These are phyloP conservation scores for Neurospora sp. DNA, from an alignment of 495 filamentous ascomycete genomes.

Conservation along the genomic window DNA sequence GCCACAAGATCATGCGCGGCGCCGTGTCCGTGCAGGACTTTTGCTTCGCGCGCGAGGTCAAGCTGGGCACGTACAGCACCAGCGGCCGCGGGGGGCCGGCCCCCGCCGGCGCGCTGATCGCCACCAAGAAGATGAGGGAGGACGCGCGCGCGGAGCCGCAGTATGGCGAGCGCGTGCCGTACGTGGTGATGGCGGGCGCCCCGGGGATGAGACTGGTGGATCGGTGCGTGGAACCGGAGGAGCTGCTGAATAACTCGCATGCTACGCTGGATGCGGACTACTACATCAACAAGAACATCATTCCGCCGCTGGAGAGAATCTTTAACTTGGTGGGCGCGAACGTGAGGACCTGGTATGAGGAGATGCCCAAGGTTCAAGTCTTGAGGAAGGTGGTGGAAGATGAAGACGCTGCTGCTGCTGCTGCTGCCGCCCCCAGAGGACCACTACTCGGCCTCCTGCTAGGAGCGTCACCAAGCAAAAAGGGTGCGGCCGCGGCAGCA, in stretches of 20 bases:
- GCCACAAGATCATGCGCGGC: conserved; percentile 85
- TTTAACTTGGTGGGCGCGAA: conserved; percentile 96
- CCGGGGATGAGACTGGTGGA: conserved; percentile 81
- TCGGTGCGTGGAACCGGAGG: conserved; percentile 80
- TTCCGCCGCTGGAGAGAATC: conserved; percentile 89
- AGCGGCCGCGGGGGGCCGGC: conserved; percentile 53
- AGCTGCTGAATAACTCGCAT: conserved; percentile 62
- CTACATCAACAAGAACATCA: conserved; percentile 91
- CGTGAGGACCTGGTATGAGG: conserved; percentile 85
- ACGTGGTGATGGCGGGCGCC: conserved; percentile 81
- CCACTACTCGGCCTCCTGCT: neutral
- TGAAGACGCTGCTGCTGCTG: neutral
- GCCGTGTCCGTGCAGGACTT: conserved; percentile 89
- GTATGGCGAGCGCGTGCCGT: conserved; percentile 90
- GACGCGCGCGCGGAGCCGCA: conserved; percentile 85
- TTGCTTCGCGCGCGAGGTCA: conserved; percentile 86
- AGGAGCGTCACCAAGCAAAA: neutral
- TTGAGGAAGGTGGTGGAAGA: conserved; percentile 45
- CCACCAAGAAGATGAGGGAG: conserved; percentile 70
- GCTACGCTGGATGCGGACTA: conserved; percentile 91
- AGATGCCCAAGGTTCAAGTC: conserved; percentile 85
- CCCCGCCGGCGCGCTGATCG: conserved; percentile 82
- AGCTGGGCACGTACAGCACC: conserved; percentile 80
- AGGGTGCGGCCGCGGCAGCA: neutral
- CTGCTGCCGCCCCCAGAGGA: neutral